Conservation (phyloP, 2,329 filamentous ascomycete species). For the Elsinoe necatrix region DNA sequence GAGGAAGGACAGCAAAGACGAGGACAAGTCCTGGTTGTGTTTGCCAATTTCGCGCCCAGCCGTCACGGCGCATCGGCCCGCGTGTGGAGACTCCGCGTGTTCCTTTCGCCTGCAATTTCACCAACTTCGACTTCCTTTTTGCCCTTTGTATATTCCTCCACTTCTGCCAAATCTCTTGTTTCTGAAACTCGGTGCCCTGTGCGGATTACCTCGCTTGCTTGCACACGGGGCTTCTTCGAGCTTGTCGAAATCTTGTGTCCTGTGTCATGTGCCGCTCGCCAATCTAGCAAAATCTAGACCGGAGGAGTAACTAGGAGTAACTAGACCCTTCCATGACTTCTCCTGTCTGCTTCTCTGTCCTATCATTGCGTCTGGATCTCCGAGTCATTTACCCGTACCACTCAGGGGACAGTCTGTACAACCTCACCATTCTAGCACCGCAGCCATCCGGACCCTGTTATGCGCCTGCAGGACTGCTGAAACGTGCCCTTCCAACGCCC, state of each 20-base stretch:
- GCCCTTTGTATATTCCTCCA: background rate
- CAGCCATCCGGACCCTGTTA: constrained; percentile 8
- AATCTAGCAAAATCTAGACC: constrained; percentile 13
- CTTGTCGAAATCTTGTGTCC: constrained; percentile 5
- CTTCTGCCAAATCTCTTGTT: background rate
- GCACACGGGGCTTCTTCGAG: background rate
- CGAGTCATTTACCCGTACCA: constrained; percentile 6
- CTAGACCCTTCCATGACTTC: background rate
- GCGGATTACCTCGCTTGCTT: constrained; percentile 4
- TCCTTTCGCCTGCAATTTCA: constrained; percentile 14
- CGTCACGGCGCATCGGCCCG: constrained; percentile 2
- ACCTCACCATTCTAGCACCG: constrained; percentile 6
- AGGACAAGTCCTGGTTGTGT: background rate
- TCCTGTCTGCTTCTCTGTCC: background rate
- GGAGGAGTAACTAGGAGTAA: background rate
- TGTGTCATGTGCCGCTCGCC: background rate
- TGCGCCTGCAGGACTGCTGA: background rate
- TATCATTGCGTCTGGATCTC: background rate
- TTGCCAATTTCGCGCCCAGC: background rate
- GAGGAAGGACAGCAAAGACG: background rate
- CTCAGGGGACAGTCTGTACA: background rate
- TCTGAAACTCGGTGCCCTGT: constrained; percentile 8
- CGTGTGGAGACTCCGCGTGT: constrained; percentile 12
- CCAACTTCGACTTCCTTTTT: background rate
- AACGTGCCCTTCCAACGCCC: constrained; percentile 8